Evolutionary conservation across 2,329 filamentous ascomycete genomes (phyloP), one percentile per base, ranked within the genome.

Genomic region (Allantophomopsis cytisporea): DNA sequence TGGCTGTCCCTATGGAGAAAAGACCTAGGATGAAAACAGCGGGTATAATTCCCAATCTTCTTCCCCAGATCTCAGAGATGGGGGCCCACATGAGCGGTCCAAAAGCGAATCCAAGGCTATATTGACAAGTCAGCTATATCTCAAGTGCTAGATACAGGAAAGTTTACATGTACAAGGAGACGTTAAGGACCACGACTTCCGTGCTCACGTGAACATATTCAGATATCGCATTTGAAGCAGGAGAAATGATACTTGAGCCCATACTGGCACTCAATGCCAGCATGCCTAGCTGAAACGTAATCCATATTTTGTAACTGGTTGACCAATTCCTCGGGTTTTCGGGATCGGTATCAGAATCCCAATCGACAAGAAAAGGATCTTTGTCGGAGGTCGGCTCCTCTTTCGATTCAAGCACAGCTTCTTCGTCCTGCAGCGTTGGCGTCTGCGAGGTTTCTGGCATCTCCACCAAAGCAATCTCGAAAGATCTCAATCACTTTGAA

Each of bases 311-410:
- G 43, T 65, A 62, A 3, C 37, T 34, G 5, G 51, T 47, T 0
- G 54, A 52, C 57, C 62, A 72, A 44, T 68, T 69, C 37, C 60
- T 57, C 0, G 70, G 69, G 42, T 73, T 68, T 7, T 53, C 50
- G 7, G 50, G 51, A 42, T 67, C 63, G 44, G 54, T 48, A 2
- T 44, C 35, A 13, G 45, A 46, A 31, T 58, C 43, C 51, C 70
- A 73, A 20, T 65, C 54, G 83, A 93, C 1, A 83, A 94, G 40
- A 94, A 94, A 54, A 89, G 87, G 45, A 93, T 95, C n/a, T n/a
- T 36, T 23, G 18, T 23, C 18, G 7, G 14, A n/a, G 14, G 4
- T 18, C 35, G 6, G 14, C 16, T 34, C 31, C n/a, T 34, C 10
- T 14, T 34, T 34, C 18, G 35, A 36, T 18, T n/a, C 35, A 7